Evolutionary conservation across 495 filamentous ascomycete species (phyloP), one percentile per base, ranked within the genome.

Genomic region (Cenococcum geophilum): DNA sequence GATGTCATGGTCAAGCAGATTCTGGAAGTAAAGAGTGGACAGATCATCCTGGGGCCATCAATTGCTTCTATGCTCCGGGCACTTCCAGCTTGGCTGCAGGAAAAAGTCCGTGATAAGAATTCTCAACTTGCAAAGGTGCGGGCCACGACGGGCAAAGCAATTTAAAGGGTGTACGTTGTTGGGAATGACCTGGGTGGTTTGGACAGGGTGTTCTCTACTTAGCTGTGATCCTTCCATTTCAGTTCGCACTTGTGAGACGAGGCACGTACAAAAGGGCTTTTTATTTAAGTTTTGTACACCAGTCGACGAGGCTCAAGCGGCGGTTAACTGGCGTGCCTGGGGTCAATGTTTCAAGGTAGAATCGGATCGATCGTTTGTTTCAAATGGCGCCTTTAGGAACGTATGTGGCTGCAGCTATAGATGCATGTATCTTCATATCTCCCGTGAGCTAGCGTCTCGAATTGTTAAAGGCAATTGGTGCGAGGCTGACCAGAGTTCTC

Each of bases 51-150:
- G 61, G 73, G 35, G 32, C 69, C 57, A 43, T 70, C 22, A 55
- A 49, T 49, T 47, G 71, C 37, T 21, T 47, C 49, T 47, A 63
- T 20, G 34, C 27, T 56, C 60, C 71, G 68, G 32, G 73, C 53
- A 47, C 68, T 60, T 9, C 74, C 43, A 43, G 58, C 21, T 23
- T 74, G 70, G 68, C 14, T 74, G 25, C 68, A 70, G 49, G 68
- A 70, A 40, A 22, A 35, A 10, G 52, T 68, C 25, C 58, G 68
- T 1, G 66, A 70, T 51, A 10, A 42, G 6, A 37, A 50, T 50
- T 61, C 61, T 8, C 40, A 62, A 10, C 34, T 59, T 8, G 66
- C 64, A 10, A 68, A 48, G 20, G 58, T 57, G 18, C 59, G 61
- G 40, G 62, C 62, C 16, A 59, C 62, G 36, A 62, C 62, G n/a